Conservation (phyloP, 352 stramenopile species). For the Phytophthora sp. region DNA sequence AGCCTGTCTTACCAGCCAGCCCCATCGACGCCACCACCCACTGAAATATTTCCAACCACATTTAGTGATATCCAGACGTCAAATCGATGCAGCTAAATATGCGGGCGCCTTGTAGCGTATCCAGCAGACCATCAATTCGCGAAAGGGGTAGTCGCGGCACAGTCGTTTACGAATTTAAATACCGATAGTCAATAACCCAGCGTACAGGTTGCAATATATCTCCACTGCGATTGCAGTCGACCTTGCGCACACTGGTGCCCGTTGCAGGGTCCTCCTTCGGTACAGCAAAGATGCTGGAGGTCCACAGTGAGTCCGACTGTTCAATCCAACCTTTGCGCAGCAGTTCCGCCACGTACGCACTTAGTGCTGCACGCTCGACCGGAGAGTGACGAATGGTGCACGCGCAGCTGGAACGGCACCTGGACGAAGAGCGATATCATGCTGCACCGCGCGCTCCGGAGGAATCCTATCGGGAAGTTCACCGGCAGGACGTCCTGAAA, state of each 20-base stretch:
- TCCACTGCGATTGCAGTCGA: background rate
- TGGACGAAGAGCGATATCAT: background rate
- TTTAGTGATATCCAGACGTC: too few species aligned
- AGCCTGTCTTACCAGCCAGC: background rate
- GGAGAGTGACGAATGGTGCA: background rate
- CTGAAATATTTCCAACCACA: too few species aligned
- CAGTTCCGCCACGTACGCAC: background rate
- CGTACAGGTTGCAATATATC: background rate
- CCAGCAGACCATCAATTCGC: background rate
- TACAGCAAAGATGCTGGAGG: constrained; percentile 26
- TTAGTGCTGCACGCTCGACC: background rate
- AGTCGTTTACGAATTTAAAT: background rate
- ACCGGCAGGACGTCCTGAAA: background rate
- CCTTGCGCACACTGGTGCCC: background rate
- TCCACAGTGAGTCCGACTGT: background rate
- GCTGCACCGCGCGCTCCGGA: background rate
- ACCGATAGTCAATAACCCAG: background rate
- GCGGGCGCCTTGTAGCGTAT: too few species aligned
- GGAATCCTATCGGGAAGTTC: background rate
- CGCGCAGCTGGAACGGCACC: background rate
- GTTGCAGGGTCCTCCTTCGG: constrained; percentile 17
- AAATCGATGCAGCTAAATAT: too few species aligned
- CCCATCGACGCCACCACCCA: too few species aligned
- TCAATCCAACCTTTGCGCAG: background rate
- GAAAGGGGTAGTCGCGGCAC: background rate